Base-by-base conservation (phyloP, 768 basidiomycete genomes). In the Fomitopsis serialis region DNA sequence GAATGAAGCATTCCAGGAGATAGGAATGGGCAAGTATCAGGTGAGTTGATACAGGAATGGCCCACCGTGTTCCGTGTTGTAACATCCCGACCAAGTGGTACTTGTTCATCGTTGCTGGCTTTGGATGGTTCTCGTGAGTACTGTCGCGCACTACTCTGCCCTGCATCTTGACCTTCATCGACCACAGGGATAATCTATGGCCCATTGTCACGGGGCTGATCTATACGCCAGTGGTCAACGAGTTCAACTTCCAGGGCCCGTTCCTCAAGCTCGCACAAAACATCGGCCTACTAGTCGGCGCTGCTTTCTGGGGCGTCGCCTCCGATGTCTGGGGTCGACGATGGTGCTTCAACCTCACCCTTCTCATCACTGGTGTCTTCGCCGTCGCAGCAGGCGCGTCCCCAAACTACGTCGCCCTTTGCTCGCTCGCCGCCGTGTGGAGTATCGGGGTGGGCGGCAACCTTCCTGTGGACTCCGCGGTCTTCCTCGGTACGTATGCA, bases 101-200 rank as follows among this genome's bases (percentile, higher is more conserved):
- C 54, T 64, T 88, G 44, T 87, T 88, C 65, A 27, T 82, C 54
- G 79, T 86, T 25, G 75, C 84, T 9, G 86, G 85, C 1, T 87
- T 89, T 67, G 86, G 86, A 36, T 88, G 85, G 85, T 74, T 87
- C 54, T 82, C 83, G 84, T 86, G 62, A 68, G 83, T n/a, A n/a
- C n/a, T n/a, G n/a, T 10, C 36, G 42, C 51, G 27, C 19, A 8
- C 37, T 15, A 8, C 37, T 5, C 15, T 4, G 13, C 37, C 8
- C 37, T 17, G n/a, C 37, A 17, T 40, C 15, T 17, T 40, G 8
- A 40, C 6, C 37, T 4, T 17, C 37, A 40, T 7, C 6, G 37
- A 7, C 27, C 45, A 2, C 60, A 83, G 85, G n/a, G 85, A 87
- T 61, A 86, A 84, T 54, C 73, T 87, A 24, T 88, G 85, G 85